Evolutionary conservation across 306 rosid species (phyloP).

Genomic region (Fagus crenata): DNA sequence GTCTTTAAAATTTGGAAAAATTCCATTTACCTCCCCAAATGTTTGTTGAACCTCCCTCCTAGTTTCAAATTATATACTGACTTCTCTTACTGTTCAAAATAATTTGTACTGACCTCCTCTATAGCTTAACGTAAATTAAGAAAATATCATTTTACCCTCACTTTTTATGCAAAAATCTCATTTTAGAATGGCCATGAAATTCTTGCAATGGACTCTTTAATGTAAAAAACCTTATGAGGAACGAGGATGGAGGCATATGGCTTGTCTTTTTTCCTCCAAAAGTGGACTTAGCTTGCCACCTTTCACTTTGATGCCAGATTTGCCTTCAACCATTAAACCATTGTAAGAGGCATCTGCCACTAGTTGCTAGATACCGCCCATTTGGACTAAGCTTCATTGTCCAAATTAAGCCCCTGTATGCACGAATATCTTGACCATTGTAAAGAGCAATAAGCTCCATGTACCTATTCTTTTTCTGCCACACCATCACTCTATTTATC

Average conservation of each 20-base stretch:
- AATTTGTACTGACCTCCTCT: too few relatives aligned
- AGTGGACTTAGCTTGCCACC: conserved; percentile 34
- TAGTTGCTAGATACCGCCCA: conserved; percentile 75
- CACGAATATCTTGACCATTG: conserved; percentile 67
- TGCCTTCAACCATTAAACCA: conserved; percentile 34
- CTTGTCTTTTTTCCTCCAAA: conserved; percentile 41
- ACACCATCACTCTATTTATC: conserved; percentile 44
- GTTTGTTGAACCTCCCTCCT: too few relatives aligned
- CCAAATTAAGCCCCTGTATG: conserved; percentile 79
- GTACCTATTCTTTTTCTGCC: conserved; percentile 54
- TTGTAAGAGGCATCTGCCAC: conserved; percentile 52
- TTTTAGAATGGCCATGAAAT: conserved; percentile 59
- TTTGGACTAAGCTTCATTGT: conserved; percentile 86
- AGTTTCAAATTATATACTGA: too few relatives aligned
- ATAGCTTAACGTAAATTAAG: too few relatives aligned
- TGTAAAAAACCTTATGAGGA: conserved; percentile 66
- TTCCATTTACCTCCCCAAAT: too few relatives aligned
- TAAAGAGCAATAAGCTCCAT: conserved; percentile 65
- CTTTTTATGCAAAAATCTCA: too few relatives aligned
- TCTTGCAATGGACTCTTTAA: conserved; percentile 72
- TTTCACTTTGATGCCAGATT: conserved; percentile 31
- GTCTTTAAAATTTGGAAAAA: too few relatives aligned
- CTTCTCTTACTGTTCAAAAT: too few relatives aligned
- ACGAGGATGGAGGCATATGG: conserved; percentile 43
- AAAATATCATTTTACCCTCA: too few relatives aligned